phyloP scores from a whole-genome alignment of 2,329 filamentous ascomycete species.

The Diaporthe sp. region DNA sequence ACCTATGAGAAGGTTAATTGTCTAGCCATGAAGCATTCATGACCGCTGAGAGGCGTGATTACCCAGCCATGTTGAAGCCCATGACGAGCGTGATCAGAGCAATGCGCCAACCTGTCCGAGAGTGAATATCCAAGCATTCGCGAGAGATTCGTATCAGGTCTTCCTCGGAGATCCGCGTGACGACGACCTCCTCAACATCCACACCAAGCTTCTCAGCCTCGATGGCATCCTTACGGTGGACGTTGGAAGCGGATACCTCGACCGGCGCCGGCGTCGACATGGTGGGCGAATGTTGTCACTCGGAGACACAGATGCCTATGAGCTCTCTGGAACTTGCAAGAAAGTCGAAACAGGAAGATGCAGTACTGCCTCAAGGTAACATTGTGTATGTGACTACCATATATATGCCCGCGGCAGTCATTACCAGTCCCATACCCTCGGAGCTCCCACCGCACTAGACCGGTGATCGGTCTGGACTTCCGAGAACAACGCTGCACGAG shows the following conservation, averaged over 20 bases:
- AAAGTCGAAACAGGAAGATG: background rate
- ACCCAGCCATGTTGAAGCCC: slow-evolving; percentile 61
- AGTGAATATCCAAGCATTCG: slow-evolving; percentile 57
- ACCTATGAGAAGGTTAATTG: slow-evolving; percentile 43
- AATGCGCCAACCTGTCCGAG: slow-evolving; percentile 57
- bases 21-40: too few relatives aligned
- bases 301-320: background rate
- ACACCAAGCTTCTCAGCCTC: slow-evolving; percentile 51
- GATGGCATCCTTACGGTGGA: slow-evolving; percentile 47
- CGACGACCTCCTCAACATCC: slow-evolving; percentile 59
- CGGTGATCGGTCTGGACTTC: slow-evolving; percentile 36
- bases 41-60: background rate
- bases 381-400: slow-evolving; percentile 11
- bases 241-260: slow-evolving; percentile 38
- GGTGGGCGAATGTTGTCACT: slow-evolving; percentile 35
- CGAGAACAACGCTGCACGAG: slow-evolving; percentile 23
- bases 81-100: slow-evolving; percentile 59
- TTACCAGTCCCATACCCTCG: slow-evolving; percentile 13
- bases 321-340: background rate
- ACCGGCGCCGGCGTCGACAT: slow-evolving; percentile 37
- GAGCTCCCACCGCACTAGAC: background rate
- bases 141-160: slow-evolving; percentile 58
- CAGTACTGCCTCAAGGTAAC: background rate
- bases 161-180: slow-evolving; percentile 61
- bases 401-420: slow-evolving; percentile 31